Percentiles rank a stretch among this genome's conserved stretches.
These are phyloP conservation scores for Boletus insuetus DNA, from an alignment of 768 basidiomycete genomes.

Conservation along the genomic window DNA sequence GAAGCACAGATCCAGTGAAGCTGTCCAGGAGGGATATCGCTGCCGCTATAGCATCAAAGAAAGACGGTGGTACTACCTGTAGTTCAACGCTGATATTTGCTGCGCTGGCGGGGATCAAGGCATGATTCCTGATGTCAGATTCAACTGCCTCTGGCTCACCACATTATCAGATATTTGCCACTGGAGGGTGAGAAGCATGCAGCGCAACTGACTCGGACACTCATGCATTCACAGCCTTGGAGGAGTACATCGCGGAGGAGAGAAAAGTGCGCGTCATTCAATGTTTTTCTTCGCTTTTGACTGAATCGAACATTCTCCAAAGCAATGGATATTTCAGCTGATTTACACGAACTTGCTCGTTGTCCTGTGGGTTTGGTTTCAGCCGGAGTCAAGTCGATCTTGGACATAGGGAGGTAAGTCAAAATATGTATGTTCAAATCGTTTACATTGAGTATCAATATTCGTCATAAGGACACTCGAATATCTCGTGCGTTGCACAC, in stretches of 20 bases:
- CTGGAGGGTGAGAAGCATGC: slow-evolving; percentile 71
- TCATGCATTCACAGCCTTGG: slow-evolving; percentile 52
- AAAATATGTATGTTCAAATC: not conserved
- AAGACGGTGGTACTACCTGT: slow-evolving; percentile 81
- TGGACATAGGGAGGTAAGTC: slow-evolving; percentile 79
- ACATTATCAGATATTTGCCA: slow-evolving; percentile 69
- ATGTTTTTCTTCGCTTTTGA: not conserved
- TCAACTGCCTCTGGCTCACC: slow-evolving; percentile 6
- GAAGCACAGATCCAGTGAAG: slow-evolving; percentile 49
- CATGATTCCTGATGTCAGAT: slow-evolving; percentile 22
- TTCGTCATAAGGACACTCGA: slow-evolving; percentile 62
- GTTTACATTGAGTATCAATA: not conserved
- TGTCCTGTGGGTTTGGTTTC: slow-evolving; percentile 92
- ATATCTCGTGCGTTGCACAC: slow-evolving; percentile 54
- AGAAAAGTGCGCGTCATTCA: slow-evolving; percentile 47
- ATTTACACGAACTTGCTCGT: slow-evolving; percentile 83
- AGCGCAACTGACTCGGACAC: not conserved
- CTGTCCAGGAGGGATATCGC: slow-evolving; percentile 81
- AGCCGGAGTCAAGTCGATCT: slow-evolving; percentile 90
- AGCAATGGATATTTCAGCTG: slow-evolving; percentile 96
- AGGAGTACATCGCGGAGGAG: slow-evolving; percentile 79
- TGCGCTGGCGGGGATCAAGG: slow-evolving; percentile 84
- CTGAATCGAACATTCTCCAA: not conserved
- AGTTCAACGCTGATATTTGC: slow-evolving; percentile 73
- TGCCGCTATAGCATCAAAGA: slow-evolving; percentile 61